Evolutionary conservation across 441 rosid genomes (phyloP), one percentile per base, ranked within the genome.

Genomic region (Pelargonium myrrhifolium): DNA sequence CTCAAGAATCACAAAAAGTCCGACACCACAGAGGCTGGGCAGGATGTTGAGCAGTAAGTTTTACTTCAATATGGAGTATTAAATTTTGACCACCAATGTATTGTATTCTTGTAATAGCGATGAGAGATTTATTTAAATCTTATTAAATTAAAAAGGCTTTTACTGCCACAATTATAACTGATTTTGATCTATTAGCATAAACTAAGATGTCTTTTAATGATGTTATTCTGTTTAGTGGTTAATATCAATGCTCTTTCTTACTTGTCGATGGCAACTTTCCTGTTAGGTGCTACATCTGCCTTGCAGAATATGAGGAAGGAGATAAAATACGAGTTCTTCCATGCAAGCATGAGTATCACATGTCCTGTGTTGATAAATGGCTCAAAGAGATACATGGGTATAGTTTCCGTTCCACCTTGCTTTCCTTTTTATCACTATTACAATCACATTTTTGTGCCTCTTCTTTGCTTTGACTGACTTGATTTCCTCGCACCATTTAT

Each of bases 351-450:
- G 93, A 86, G 75, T 86, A 84, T 70, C 93, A 88, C 73, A 83
- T 84, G 90, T 68, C 82, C 8, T 87, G 93, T 37, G 84, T 88
- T 6, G 90, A 86, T 75, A 88, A 88, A 83, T 88, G 93, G 93
- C 90, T 88, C 18, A 88, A 88, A 83, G 89, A 88, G 81, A 88
- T 88, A 72, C 93, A 84, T 4, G 89, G 90, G 93, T 86, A 82
- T 63, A 35, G 6, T 17, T 61, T 15, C 26, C 15, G 17, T 55
- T 18, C 12, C 35, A 18, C 17, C 37, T 28, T 53, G n/a, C 22
- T 49, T 56, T 6, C 62, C 9, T 37, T 49, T 7, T 56, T 4
- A 10, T 35, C 4, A n/a, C 8, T 37, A 8, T 64, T 21, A 55
- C 24, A 40, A 18, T 68, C 22, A 59, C 24, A 4, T 0, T 42